Base-by-base conservation (phyloP, 176 grass and related monocot species). In the Echinochloa phyllopogon region DNA sequence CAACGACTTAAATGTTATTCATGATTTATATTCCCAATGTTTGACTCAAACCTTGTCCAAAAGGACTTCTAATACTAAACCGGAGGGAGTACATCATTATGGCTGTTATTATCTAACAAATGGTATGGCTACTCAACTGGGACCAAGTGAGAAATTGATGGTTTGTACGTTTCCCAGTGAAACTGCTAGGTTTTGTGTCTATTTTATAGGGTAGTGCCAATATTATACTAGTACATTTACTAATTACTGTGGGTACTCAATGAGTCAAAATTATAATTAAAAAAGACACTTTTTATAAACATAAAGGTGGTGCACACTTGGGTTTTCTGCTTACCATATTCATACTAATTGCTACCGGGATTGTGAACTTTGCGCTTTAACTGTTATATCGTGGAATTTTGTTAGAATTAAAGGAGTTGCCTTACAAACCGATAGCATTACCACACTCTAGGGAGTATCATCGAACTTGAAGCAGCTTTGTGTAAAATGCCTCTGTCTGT, bases 401-500 rank as follows among this genome's bases (percentile, higher is more conserved):
- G 56, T 65, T 49, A 53, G 60, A 83, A 57, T 9, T 82, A 66
- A 81, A 58, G 13, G 10, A 65, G 65, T 57, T 81, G 63, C 47
- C 18, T 75, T 39, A 21, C 15, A n/a, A n/a, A n/a, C n/a, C n/a
- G n/a, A 6, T 56, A 48, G 7, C 10, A 23, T 55, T 67, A 45
- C 64, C 59, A 38, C 18, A 75, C 57, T 59, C 59, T 75, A 75
- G 10, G 20, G 18, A 56, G 24, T 38, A 7, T 8, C 20, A 56
- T 3, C 5, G 15, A 57, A 57, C 18, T 75, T 66, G 27, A 65
- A 50, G 27, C 44, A 80, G 61, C 61, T 50, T 80, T 18, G 17
- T n/a, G 18, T 16, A 57, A 75, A 75, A 44, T 84, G 23, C 62
- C 14, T 67, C 56, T 77, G 23, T 49, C 61, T 37, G 4, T 36